Base-by-base conservation (phyloP, 495 filamentous ascomycete genomes). In the Immersiella caudata region DNA sequence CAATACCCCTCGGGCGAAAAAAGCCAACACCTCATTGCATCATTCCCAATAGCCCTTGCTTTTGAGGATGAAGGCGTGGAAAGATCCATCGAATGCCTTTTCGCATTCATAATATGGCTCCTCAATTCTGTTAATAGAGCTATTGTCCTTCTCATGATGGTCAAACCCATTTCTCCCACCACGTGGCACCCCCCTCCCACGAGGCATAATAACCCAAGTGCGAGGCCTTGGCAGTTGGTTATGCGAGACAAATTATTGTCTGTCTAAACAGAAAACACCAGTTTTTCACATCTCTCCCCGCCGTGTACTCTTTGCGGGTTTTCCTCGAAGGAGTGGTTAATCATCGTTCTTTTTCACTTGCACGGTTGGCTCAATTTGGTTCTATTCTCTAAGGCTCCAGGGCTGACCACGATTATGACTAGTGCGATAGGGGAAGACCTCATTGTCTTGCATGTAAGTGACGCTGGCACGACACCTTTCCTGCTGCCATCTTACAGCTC, bases 371-470 rank as follows among this genome's bases (percentile, higher is more conserved):
- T 20, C 55, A 29, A 33, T n/a, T 57, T n/a, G 22, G 22, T 21
- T 58, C 14, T 46, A 16, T 8, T 49, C 29, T 14, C 27, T 3
- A 20, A 16, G 22, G 21, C 6, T 14, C 20, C 54, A 5, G 22
- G 27, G 25, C 26, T 54, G 20, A 21, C 62, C 66, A 66, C 40
- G 50, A 21, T 21, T 6, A 21, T 18, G 8, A 26, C 74, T 14
- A 87, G 85, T 87, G 85, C 73, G 84, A 86, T 70, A 75, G 85
- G 73, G 83, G 83, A n/a, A 74, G 84, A 71, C 84, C 84, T 52
- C 80, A 87, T 70, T 92, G 89, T 74, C 79, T 90, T 67, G 89
- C 89, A 63, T 92, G 89, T 84, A 80, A 78, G 82, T 62, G 24
- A 33, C 49, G 16, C 40, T 50, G 25, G 6, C 22, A 20, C 26